phyloP scores from a whole-genome alignment of 1,139 yeast species.

The Diutina sp. region DNA sequence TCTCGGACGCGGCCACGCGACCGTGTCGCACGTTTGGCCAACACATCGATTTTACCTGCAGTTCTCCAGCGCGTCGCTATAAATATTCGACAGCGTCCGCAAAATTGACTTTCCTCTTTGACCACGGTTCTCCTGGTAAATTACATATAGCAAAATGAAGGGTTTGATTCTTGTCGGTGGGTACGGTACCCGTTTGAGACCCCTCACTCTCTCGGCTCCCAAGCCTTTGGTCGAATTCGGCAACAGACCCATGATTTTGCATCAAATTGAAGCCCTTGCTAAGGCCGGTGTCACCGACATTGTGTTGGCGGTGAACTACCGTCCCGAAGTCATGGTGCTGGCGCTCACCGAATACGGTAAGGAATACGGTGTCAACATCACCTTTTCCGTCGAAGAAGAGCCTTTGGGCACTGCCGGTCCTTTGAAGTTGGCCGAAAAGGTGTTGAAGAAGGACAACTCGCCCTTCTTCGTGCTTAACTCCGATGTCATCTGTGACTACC shows the following conservation, averaged over 20 bases:
- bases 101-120: neutral
- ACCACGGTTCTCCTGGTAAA: neutral
- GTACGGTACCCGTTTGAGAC: conserved; percentile 99
- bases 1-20: neutral
- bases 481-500: conserved; percentile 97
- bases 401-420: conserved; percentile 99
- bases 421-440: conserved; percentile 88
- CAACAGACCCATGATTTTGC: conserved; percentile 94
- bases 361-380: conserved; percentile 87
- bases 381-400: conserved; percentile 98
- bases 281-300: conserved; percentile 98
- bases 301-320: conserved; percentile 96
- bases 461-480: conserved; percentile 98
- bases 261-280: conserved; percentile 96
- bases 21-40: neutral
- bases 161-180: conserved; percentile 99
- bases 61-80: neutral
- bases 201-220: conserved; percentile 91
- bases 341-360: conserved; percentile 89
- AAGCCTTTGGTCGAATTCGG: conserved; percentile 98
- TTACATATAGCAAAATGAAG: conserved; percentile 45
- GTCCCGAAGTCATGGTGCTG: conserved; percentile 98
- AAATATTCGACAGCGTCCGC: neutral
- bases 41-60: neutral
- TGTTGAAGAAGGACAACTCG: conserved; percentile 84